Evolutionary conservation across 2,329 filamentous ascomycete genomes (phyloP), one percentile per base, ranked within the genome.

Genomic region (Arachnopeziza araneosa): DNA sequence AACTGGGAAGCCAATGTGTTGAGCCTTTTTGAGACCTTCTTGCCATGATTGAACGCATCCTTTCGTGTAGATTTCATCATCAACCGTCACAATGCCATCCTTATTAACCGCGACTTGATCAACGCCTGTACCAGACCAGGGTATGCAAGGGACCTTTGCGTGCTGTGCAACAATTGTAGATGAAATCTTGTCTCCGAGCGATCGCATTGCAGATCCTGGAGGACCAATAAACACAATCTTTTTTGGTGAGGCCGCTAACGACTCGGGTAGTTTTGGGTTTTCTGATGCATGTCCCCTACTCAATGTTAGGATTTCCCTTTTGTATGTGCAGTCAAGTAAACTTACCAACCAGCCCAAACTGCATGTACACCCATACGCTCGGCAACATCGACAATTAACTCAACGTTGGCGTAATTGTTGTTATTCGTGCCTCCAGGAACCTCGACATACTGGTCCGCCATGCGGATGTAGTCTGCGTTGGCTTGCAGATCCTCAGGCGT

Each of bases 391-490:
- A 99, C 95, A 76, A 99, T 99, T 74, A 99, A 83, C 80, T 99
- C 95, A 62, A 99, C 95, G 75, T 99, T 99, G 79, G 95, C 95
- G 78, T 99, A 99, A 79, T 99, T 99, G 87, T 99, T 96, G 84
- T 99, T 99, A 81, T 99, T 99, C 64, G 95, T 99, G 73, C 95
- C 95, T 73, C 95, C 95, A 36, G 95, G 95, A 63, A 99, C 93
- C 79, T 99, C 95, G 70, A 99, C 95, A 76, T 99, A 99, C 83
- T 97, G 91, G 78, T 99, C 95, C 36, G 95, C 95, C 95, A 99
- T 98, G 75, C 95, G 87, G 75, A 99, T 99, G 80, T 99, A 99
- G 78, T 99, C 95, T 68, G 95, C 95, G 76, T 99, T 99, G 75
- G 95, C 95, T 75, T 89, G 86, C 74, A 99, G 78, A 87, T 99